Evolutionary conservation across 176 grass and related monocot genomes (phyloP).

Genomic region (Microstegium vimineum): DNA sequence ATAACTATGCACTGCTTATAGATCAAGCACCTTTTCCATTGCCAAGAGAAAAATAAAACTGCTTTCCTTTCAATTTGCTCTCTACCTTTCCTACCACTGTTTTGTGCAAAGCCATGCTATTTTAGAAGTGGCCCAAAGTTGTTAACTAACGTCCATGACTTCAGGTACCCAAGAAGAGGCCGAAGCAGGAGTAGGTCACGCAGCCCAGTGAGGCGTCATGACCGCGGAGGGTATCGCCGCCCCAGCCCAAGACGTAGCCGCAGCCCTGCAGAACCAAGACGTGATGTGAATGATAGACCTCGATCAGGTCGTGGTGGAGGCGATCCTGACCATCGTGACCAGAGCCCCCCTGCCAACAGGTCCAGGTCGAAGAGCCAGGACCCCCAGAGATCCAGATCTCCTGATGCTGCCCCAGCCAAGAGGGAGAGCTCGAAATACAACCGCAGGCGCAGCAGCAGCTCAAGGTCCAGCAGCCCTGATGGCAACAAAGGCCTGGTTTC

Average conservation of each 20-base stretch:
- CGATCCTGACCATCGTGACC: not conserved
- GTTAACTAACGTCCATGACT: not conserved
- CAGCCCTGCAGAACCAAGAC: constrained; percentile 21
- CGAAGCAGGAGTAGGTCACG: constrained; percentile 55
- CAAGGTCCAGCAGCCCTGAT: constrained; percentile 63
- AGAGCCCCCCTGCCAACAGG: constrained; percentile 26
- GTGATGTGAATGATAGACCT: constrained; percentile 16
- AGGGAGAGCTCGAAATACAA: constrained; percentile 41
- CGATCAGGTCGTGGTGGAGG: constrained; percentile 32
- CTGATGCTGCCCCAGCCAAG: constrained; percentile 33
- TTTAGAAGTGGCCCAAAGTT: not conserved
- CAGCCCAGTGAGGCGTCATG: constrained; percentile 32
- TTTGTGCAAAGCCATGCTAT: constrained; percentile 4
- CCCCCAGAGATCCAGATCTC: constrained; percentile 33
- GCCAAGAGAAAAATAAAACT: not conserved
- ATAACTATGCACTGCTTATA: constrained; percentile 4
- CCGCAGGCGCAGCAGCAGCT: constrained; percentile 52
- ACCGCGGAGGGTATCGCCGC: constrained; percentile 34
- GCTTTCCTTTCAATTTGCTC: not conserved
- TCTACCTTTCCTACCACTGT: not conserved
- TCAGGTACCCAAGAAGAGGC: constrained; percentile 52
- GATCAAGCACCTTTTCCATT: not conserved
- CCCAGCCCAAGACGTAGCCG: constrained; percentile 50
- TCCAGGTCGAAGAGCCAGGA: constrained; percentile 39
- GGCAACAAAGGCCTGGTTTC: constrained; percentile 64